Base-by-base conservation (phyloP, 805 yeast genomes). In the Candida suzukii region DNA sequence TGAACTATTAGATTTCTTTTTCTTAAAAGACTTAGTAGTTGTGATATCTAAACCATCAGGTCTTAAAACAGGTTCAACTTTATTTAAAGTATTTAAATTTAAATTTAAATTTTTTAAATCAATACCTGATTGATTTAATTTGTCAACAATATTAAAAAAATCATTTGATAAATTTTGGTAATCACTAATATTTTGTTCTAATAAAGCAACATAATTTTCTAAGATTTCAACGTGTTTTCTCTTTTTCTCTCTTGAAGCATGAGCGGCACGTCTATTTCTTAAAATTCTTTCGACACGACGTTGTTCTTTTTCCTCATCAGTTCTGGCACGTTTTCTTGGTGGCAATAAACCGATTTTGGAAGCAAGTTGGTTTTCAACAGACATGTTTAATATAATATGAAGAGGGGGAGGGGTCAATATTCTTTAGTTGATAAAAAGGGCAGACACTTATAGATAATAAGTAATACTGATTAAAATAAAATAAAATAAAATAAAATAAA, bases 261-360 rank as follows among this genome's bases (percentile, higher is more conserved):
- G 98, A 37, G 99, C 99, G 14, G 98, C 98, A 59, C 91, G 83
- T 57, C 98, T 78, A 64, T 91, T 91, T 60, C 99, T 76, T 53
- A 91, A 70, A 39, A 93, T 90, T 39, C 99, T 73, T 65, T 93
- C 98, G 41, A 90, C 79, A 37, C 96, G 76, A 50, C 98, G 81
- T 67, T 91, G 98, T 63, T 93, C 98, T 67, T 91, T 93, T 67
- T 91, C 98, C 65, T 90, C 96, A 51, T 85, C 77, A 33, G 99
- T 93, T 72, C 85, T 88, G 7, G 99, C 98, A 52, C 98, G 78
- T 70, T 93, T 93, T 49, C 98, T 77, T 41, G 98, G 98, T 25
- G 97, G 96, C 45, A 91, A 68, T 19, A 88, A 50, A 20, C 65
- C 65, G 4, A 29, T 37, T 9, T 17, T 12, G n/a, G 24, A 6